These are phyloP conservation scores for Metschnikowia vanudenii DNA, from an alignment of 805 yeast species.

Conservation along the genomic window DNA sequence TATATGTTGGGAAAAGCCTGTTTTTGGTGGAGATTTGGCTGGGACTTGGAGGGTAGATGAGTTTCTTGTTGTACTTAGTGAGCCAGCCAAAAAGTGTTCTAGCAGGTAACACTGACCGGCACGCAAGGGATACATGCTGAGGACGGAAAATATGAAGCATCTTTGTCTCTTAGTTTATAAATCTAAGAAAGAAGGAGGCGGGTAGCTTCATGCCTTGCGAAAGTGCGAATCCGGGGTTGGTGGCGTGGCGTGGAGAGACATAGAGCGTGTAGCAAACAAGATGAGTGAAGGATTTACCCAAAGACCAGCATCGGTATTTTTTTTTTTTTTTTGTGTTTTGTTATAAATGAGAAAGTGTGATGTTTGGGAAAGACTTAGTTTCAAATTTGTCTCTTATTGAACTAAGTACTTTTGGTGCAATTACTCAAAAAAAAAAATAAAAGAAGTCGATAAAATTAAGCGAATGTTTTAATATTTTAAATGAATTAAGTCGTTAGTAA, in stretches of 20 bases:
- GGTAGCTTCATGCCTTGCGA: not conserved
- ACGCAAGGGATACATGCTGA: slow-evolving; percentile 9
- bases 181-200: not conserved
- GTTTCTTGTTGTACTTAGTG: slow-evolving; percentile 19
- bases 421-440: too few species aligned
- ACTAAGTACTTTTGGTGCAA: too few species aligned
- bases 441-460: too few species aligned
- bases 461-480: too few species aligned
- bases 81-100: slow-evolving; percentile 20
- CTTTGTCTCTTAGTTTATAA: not conserved
- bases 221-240: slow-evolving; percentile 2
- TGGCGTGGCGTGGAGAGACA: not conserved
- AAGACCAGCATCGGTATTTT: too few species aligned
- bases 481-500: too few species aligned
- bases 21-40: slow-evolving; percentile 38
- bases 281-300: not conserved
- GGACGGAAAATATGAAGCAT: slow-evolving; percentile 14
- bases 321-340: too few species aligned
- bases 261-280: not conserved
- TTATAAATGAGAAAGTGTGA: too few species aligned
- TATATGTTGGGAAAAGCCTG: slow-evolving; percentile 38
- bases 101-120: slow-evolving; percentile 8
- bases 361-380: too few species aligned
- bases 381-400: too few species aligned
- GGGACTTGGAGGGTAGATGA: slow-evolving; percentile 44